Evolutionary conservation across 2,329 filamentous ascomycete species (phyloP).

Genomic region (Alternaria ventricosa): DNA sequence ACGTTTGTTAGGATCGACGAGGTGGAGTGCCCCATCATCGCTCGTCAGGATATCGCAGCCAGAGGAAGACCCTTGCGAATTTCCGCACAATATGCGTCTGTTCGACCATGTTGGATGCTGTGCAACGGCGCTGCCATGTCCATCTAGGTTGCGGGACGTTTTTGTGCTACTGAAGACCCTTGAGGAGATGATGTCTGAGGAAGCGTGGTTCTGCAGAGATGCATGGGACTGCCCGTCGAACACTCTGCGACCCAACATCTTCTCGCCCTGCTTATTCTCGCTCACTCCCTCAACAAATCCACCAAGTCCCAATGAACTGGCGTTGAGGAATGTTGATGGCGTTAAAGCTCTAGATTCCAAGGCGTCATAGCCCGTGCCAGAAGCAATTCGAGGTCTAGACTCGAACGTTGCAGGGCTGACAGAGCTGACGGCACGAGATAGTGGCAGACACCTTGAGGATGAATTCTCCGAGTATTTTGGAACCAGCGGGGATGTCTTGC

Average conservation of each 20-base stretch:
- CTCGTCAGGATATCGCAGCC: slow-evolving; percentile 21
- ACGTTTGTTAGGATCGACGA: slow-evolving; percentile 25
- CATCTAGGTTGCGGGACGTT: slow-evolving; percentile 28
- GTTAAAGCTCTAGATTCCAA: slow-evolving; percentile 24
- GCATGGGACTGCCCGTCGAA: slow-evolving; percentile 28
- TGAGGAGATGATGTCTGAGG: slow-evolving; percentile 13
- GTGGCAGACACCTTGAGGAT: slow-evolving; percentile 21
- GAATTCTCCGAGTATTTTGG: slow-evolving; percentile 9
- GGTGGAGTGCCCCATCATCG: slow-evolving; percentile 21
- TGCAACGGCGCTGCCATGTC: slow-evolving; percentile 2
- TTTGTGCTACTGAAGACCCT: slow-evolving; percentile 19
- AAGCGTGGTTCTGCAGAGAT: slow-evolving; percentile 35
- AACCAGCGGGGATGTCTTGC: not conserved
- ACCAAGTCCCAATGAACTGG: slow-evolving; percentile 24
- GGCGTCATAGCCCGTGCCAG: slow-evolving; percentile 32
- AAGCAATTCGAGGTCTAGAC: slow-evolving; percentile 15
- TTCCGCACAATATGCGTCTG: slow-evolving; percentile 3
- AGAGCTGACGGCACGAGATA: slow-evolving; percentile 27
- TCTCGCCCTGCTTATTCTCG: slow-evolving; percentile 9
- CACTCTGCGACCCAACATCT: slow-evolving; percentile 14
- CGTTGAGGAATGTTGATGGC: slow-evolving; percentile 22
- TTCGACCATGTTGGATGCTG: slow-evolving; percentile 15
- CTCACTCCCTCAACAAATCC: slow-evolving; percentile 13
- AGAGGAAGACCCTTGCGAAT: slow-evolving; percentile 8
- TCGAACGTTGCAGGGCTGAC: slow-evolving; percentile 29